Conservation (phyloP, 495 filamentous ascomycete genomes). For the Thozetella sp. region DNA sequence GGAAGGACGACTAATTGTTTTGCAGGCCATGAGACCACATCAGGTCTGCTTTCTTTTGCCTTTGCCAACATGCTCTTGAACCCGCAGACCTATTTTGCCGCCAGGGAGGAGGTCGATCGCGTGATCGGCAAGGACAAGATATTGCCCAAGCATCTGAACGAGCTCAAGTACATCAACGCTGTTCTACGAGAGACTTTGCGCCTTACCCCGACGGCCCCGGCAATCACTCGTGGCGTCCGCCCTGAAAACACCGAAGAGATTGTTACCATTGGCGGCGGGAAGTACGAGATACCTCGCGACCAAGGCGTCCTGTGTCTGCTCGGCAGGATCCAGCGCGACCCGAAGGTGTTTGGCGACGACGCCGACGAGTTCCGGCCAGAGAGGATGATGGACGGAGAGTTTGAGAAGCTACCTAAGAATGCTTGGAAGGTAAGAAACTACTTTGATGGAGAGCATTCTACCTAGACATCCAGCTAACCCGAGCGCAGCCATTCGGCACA, state of each 20-base stretch:
- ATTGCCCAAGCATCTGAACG: slow-evolving; percentile 59
- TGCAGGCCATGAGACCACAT: slow-evolving; percentile 67
- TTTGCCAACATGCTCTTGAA: slow-evolving; percentile 37
- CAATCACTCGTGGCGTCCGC: slow-evolving; percentile 36
- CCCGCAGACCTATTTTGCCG: slow-evolving; percentile 27
- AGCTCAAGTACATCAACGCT: slow-evolving; percentile 60
- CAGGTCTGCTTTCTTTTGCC: slow-evolving; percentile 45
- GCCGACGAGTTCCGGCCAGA: slow-evolving; percentile 53
- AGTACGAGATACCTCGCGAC: slow-evolving; percentile 60
- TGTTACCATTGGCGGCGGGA: slow-evolving; percentile 54
- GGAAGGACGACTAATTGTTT: not conserved
- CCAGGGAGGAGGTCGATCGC: slow-evolving; percentile 37
- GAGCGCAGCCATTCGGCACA: slow-evolving; percentile 47
- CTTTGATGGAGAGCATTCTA: not conserved
- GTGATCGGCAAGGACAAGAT: slow-evolving; percentile 62
- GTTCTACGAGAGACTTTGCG: slow-evolving; percentile 67
- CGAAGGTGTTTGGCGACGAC: slow-evolving; percentile 47
- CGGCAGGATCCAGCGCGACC: slow-evolving; percentile 36
- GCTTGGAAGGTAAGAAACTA: slow-evolving; percentile 42
- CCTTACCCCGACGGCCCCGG: slow-evolving; percentile 60
- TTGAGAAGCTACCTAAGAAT: slow-evolving; percentile 50
- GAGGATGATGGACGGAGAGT: slow-evolving; percentile 57
- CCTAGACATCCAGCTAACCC: not conserved
- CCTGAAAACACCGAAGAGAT: slow-evolving; percentile 36
- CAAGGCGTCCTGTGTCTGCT: slow-evolving; percentile 53